A percentile compares a stretch with the other conserved stretches of the same genome.
Evolutionary conservation across 768 basidiomycete species (phyloP).

Genomic region (Chalciporus pseudorubinellus): DNA sequence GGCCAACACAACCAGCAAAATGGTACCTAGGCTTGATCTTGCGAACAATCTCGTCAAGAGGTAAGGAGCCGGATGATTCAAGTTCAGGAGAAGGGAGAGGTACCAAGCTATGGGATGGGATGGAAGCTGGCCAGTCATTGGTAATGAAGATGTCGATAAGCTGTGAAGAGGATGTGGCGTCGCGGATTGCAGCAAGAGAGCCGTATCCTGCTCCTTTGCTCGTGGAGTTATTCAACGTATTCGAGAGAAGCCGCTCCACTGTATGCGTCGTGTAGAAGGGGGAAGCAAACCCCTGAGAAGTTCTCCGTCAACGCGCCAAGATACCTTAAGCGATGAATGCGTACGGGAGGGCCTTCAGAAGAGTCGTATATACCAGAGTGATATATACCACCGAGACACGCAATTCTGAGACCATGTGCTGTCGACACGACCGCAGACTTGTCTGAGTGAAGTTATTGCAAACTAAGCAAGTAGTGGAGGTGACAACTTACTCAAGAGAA

Average conservation of each 20-base stretch:
- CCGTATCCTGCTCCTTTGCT: constrained; percentile 43
- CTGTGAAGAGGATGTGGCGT: constrained; percentile 58
- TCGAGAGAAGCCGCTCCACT: constrained; percentile 68
- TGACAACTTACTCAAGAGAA: constrained; percentile 69
- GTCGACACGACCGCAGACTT: constrained; percentile 83
- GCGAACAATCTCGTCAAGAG: constrained; percentile 62
- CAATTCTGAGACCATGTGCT: constrained; percentile 77
- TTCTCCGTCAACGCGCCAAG: constrained; percentile 2
- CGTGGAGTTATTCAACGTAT: constrained; percentile 54
- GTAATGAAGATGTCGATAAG: constrained; percentile 80
- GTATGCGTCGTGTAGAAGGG: constrained; percentile 73
- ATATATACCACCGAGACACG: constrained; percentile 79
- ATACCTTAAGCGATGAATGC: constrained; percentile 22
- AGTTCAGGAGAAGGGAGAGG: constrained; percentile 46
- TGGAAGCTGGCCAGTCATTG: constrained; percentile 69
- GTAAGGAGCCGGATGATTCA: constrained; percentile 44
- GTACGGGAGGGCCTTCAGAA: constrained; percentile 63
- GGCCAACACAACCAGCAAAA: constrained; percentile 65
- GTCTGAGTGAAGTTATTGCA: constrained; percentile 41
- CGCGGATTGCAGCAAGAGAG: constrained; percentile 67
- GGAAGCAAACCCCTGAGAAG: constrained; percentile 64
- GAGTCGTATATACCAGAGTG: constrained; percentile 57
- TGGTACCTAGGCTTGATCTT: constrained; percentile 84
- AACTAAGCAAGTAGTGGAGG: neutral
- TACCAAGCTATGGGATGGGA: constrained; percentile 59